Conservation (phyloP, 306 rosid species). For the apple (Malus domestica) region DNA sequence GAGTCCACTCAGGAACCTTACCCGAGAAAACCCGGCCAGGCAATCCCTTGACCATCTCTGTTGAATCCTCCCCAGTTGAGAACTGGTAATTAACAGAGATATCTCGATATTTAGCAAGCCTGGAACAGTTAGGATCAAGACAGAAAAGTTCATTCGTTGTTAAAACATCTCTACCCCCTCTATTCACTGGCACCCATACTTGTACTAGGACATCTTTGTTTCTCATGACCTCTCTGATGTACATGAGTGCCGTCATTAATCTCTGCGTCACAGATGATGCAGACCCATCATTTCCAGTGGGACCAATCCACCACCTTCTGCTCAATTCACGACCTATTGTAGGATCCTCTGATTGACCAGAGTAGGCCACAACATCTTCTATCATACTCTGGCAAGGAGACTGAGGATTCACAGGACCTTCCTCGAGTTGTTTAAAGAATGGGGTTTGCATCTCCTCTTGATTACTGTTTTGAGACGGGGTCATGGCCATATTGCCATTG, state of each 20-base stretch:
- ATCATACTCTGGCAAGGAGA: slow-evolving; percentile 11
- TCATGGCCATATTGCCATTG: slow-evolving; percentile 7
- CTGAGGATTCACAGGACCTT: slow-evolving; percentile 2
- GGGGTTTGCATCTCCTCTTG: slow-evolving; percentile 24
- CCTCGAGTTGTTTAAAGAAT: slow-evolving; percentile 17
- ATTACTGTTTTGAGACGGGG: slow-evolving; percentile 23
- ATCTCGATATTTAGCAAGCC: slow-evolving; percentile 59
- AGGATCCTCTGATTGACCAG: slow-evolving; percentile 28
- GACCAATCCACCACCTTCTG: slow-evolving; percentile 57
- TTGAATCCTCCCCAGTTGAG: slow-evolving; percentile 51
- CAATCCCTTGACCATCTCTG: slow-evolving; percentile 50
- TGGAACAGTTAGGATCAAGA: slow-evolving; percentile 37
- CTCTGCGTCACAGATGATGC: slow-evolving; percentile 50
- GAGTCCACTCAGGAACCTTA: slow-evolving; percentile 96
- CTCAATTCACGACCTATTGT: slow-evolving; percentile 30
- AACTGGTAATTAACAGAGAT: slow-evolving; percentile 53
- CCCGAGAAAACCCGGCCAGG: slow-evolving; percentile 78
- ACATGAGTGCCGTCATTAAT: slow-evolving; percentile 49
- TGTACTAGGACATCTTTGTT: slow-evolving; percentile 76
- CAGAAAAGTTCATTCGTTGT: slow-evolving; percentile 59
- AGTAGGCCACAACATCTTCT: slow-evolving; percentile 19
- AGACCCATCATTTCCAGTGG: slow-evolving; percentile 30
- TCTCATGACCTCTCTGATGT: slow-evolving; percentile 45
- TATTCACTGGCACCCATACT: slow-evolving; percentile 70
- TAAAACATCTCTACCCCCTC: slow-evolving; percentile 57